Evolutionary conservation across 371 early-diverging fungal species (phyloP).

Genomic region (Mortierella sp.): DNA sequence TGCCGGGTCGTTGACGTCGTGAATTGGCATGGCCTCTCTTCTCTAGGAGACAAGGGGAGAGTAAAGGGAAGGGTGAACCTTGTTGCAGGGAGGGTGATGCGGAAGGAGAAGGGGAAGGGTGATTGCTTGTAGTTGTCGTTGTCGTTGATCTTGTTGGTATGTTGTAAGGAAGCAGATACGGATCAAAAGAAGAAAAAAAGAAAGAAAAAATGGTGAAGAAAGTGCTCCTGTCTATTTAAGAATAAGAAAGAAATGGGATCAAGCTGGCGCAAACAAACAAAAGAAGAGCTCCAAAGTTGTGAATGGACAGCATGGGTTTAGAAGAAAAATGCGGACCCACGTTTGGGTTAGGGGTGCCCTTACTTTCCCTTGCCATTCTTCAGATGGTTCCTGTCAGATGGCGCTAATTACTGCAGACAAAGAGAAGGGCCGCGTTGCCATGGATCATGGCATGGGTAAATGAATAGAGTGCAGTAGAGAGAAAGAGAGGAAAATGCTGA

Average conservation of each 20-base stretch:
- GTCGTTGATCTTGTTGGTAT: neutral
- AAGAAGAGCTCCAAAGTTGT: neutral
- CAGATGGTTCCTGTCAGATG: neutral
- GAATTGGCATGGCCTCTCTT: conserved; percentile 18
- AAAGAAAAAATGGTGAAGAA: too few species aligned
- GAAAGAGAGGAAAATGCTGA: neutral
- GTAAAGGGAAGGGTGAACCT: neutral
- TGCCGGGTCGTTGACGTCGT: conserved; percentile 33
- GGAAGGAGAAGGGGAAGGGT: neutral
- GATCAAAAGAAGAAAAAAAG: neutral
- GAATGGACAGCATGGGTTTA: neutral
- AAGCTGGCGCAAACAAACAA: neutral
- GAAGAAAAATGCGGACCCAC: neutral
- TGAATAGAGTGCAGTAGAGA: neutral
- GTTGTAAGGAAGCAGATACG: neutral
- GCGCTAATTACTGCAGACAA: neutral
- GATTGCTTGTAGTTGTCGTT: neutral
- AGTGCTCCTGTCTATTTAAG: neutral
- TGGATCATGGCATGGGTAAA: neutral
- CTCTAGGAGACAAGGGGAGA: neutral
- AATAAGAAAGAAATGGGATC: neutral
- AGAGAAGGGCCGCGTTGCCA: neutral
- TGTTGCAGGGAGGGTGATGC: neutral
- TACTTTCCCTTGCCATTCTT: neutral
- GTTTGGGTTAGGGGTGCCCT: neutral